Conservation (phyloP, 2,329 filamentous ascomycete species). For the Colletotrichum acutatum region DNA sequence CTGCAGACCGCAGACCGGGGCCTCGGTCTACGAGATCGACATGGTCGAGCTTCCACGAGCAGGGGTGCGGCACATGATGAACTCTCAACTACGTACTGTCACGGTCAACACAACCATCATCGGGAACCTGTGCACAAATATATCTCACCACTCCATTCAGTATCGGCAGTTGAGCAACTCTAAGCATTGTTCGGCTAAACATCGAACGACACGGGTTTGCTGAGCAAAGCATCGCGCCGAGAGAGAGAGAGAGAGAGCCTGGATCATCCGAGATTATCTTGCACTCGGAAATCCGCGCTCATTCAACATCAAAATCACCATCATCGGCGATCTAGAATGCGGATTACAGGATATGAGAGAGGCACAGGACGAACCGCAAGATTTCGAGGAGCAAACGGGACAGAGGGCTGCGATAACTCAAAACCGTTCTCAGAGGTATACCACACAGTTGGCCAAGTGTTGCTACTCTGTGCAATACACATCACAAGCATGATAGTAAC, state of each 20-base stretch:
- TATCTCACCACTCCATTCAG: not conserved
- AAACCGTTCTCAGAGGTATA: not conserved
- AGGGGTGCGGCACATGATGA: not conserved
- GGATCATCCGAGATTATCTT: not conserved
- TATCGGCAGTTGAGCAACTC: not conserved
- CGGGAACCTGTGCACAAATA: not conserved
- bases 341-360: not conserved
- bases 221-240: not conserved
- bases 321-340: not conserved
- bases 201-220: not conserved
- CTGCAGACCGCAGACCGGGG: not conserved
- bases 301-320: not conserved
- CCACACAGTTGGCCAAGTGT: not conserved
- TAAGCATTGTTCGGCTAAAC: not conserved
- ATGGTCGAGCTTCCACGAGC: not conserved
- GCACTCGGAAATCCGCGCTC: too few species aligned
- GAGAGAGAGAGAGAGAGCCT: not conserved
- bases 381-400: not conserved
- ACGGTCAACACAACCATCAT: not conserved
- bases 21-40: not conserved
- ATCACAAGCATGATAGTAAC: not conserved
- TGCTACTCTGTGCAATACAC: not conserved
- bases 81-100: not conserved
- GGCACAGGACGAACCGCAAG: not conserved
- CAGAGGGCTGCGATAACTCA: not conserved